Percentiles rank a stretch among this genome's conserved stretches.
Evolutionary conservation across 2,329 filamentous ascomycete genomes (phyloP).

Genomic region (Sarocladium oryzae): DNA sequence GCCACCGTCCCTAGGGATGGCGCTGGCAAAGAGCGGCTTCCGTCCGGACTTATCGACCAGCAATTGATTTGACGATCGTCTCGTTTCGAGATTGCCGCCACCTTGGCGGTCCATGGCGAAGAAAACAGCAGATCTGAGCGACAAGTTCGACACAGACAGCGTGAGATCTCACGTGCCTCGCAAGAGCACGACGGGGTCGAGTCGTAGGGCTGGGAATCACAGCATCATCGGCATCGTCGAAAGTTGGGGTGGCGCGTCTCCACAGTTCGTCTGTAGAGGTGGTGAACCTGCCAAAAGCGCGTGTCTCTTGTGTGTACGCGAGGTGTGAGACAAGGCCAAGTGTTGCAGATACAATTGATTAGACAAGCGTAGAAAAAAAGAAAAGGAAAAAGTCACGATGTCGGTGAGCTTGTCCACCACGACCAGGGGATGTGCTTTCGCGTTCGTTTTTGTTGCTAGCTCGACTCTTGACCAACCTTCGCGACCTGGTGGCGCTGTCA

Average conservation of each 20-base stretch:
- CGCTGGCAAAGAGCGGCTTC: slow-evolving; percentile 31
- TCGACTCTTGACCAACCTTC: background rate
- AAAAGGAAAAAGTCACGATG: background rate
- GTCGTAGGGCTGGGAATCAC: background rate
- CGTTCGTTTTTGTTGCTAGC: background rate
- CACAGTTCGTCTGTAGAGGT: slow-evolving; percentile 3
- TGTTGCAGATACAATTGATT: background rate
- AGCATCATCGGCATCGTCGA: slow-evolving; percentile 9
- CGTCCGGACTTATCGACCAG: slow-evolving; percentile 34
- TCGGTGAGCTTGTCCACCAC: background rate
- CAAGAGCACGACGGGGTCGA: slow-evolving; percentile 4
- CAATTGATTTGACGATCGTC: slow-evolving; percentile 21
- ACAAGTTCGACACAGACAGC: background rate
- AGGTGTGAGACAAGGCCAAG: background rate
- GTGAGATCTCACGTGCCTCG: slow-evolving; percentile 2
- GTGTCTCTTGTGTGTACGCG: background rate
- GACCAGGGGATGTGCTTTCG: background rate
- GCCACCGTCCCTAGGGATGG: slow-evolving; percentile 16
- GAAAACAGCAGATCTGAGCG: background rate
- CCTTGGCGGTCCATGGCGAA: slow-evolving; percentile 1
- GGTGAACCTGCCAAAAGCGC: slow-evolving; percentile 1
- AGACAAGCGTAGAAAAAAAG: background rate
- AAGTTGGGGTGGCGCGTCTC: slow-evolving; percentile 4
- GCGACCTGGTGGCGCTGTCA: slow-evolving; percentile 3
- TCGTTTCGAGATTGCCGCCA: slow-evolving; percentile 11